Evolutionary conservation across 257 asterid genomes (phyloP).

Genomic region (Euphrasia confusa): DNA sequence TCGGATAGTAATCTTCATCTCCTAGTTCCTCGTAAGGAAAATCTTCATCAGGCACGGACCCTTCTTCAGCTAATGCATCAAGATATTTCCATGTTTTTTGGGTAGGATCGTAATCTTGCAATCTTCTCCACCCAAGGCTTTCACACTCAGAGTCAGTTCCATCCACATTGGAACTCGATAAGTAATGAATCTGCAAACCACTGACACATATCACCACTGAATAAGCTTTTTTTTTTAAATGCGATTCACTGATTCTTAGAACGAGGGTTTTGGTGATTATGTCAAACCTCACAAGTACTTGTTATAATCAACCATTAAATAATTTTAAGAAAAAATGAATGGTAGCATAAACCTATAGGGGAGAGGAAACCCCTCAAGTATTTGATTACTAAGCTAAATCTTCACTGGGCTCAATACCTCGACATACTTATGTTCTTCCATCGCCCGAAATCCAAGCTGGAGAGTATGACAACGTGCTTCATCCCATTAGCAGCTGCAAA

Average conservation of each 20-base stretch:
- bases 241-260: too few relatives aligned
- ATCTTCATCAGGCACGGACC: constrained; percentile 46
- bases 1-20: constrained; percentile 85
- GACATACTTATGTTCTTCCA: constrained; percentile 79
- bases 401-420: constrained; percentile 39
- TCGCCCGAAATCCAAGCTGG: constrained; percentile 89
- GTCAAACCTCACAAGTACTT: too few relatives aligned
- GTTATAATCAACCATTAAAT: constrained; percentile 4
- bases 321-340: neutral
- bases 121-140: constrained; percentile 69
- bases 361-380: too few relatives aligned
- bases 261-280: too few relatives aligned
- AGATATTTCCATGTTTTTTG: constrained; percentile 79
- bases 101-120: constrained; percentile 60
- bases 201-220: constrained; percentile 40
- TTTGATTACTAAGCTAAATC: neutral
- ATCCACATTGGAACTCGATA: constrained; percentile 61
- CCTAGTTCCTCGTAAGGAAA: constrained; percentile 62
- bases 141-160: constrained; percentile 76
- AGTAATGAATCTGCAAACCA: constrained; percentile 77
- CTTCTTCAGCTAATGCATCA: constrained; percentile 42
- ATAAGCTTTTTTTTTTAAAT: constrained; percentile 20
- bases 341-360: too few relatives aligned
- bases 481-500: constrained; percentile 68
- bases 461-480: constrained; percentile 70